phyloP scores from a whole-genome alignment of 768 basidiomycete genomes.

The Wakefieldia striispora region DNA sequence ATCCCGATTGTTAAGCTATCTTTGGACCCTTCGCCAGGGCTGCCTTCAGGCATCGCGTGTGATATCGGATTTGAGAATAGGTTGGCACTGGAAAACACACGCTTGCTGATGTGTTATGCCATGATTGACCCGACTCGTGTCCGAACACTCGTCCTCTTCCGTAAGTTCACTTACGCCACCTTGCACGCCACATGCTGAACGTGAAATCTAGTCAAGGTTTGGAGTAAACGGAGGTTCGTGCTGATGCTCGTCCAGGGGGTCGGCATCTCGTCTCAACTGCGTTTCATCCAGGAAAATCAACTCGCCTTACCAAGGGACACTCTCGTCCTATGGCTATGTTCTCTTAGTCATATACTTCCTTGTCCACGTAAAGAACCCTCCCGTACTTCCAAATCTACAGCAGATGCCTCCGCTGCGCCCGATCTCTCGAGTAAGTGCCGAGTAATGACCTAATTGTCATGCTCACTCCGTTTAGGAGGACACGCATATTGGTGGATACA shows the following conservation, averaged over 20 bases:
- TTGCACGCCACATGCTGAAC: slow-evolving; percentile 10
- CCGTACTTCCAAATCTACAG: slow-evolving; percentile 94
- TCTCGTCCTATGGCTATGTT: slow-evolving; percentile 97
- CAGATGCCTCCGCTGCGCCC: slow-evolving; percentile 90
- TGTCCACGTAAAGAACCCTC: slow-evolving; percentile 95
- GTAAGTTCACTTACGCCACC: slow-evolving; percentile 55
- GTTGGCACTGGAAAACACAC: slow-evolving; percentile 94
- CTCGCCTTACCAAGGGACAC: slow-evolving; percentile 94
- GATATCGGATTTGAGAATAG: slow-evolving; percentile 99
- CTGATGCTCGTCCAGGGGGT: not conserved
- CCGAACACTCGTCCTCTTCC: slow-evolving; percentile 90
- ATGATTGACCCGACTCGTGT: slow-evolving; percentile 94
- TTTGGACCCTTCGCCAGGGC: slow-evolving; percentile 77
- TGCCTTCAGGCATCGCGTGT: slow-evolving; percentile 89
- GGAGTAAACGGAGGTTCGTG: slow-evolving; percentile 87
- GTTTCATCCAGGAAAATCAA: slow-evolving; percentile 82
- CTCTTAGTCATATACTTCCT: slow-evolving; percentile 98
- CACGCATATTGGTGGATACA: slow-evolving; percentile 74
- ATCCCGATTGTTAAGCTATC: slow-evolving; percentile 99
- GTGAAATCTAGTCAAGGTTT: slow-evolving; percentile 81
- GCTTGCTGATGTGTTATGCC: slow-evolving; percentile 94
- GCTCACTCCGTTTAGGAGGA: slow-evolving; percentile 54
- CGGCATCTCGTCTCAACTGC: not conserved
- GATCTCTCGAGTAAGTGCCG: slow-evolving; percentile 63
- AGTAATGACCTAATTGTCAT: slow-evolving; percentile 7